These are phyloP conservation scores for Trifolium repens DNA, from an alignment of 306 rosid genomes.

Conservation along the genomic window DNA sequence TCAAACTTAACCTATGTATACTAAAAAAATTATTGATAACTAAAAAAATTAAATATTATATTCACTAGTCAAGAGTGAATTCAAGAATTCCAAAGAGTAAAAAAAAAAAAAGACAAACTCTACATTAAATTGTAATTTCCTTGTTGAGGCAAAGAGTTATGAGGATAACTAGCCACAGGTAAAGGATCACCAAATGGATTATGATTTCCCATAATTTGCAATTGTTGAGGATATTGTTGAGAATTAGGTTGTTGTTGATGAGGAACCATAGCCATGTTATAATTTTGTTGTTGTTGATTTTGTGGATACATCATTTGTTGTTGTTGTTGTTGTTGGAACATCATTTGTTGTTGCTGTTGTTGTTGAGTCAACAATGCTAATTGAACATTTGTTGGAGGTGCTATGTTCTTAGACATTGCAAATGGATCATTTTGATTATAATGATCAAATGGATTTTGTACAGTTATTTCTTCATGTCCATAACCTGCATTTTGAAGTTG, in stretches of 20 bases:
- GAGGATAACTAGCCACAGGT: constrained; percentile 47
- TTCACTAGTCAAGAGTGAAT: constrained; percentile 43
- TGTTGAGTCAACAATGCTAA: constrained; percentile 74
- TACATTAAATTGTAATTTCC: constrained; percentile 73
- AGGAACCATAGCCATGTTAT: constrained; percentile 69
- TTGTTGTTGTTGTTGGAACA: constrained; percentile 47
- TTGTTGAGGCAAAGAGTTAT: constrained; percentile 55
- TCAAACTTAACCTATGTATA: background rate
- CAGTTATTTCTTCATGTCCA: constrained; percentile 57
- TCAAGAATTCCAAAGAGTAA: constrained; percentile 26
- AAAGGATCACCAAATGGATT: constrained; percentile 95
- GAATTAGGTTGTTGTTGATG: constrained; percentile 47
- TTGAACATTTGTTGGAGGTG: constrained; percentile 84
- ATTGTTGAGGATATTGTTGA: constrained; percentile 58
- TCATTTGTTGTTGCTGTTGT: constrained; percentile 57
- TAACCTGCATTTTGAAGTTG: constrained; percentile 94
- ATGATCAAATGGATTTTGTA: constrained; percentile 68
- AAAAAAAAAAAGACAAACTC: constrained; percentile 28
- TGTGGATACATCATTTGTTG: constrained; percentile 62
- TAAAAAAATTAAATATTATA: background rate
- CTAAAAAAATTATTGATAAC: constrained; percentile 1
- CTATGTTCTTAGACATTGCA: constrained; percentile 65
- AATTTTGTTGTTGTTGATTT: constrained; percentile 50
- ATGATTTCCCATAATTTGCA: constrained; percentile 46
- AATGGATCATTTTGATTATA: constrained; percentile 69